Conservation (phyloP, 805 yeast species). For the Saturnispora hagleri region DNA sequence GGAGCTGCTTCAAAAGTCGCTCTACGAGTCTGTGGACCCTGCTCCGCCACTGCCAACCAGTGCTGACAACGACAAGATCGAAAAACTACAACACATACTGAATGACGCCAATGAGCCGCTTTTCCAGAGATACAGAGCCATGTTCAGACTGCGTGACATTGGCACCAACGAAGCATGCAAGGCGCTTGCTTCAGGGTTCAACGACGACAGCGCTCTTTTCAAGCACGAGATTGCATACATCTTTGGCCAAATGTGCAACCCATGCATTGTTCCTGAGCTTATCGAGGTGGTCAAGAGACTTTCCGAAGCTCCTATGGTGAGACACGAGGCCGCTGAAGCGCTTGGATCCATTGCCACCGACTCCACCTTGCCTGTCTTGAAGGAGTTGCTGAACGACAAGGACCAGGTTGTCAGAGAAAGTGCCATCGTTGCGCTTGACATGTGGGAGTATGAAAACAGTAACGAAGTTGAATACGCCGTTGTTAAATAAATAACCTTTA, state of each 20-base stretch:
- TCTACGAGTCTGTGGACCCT: slow-evolving; percentile 87
- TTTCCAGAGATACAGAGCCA: slow-evolving; percentile 94
- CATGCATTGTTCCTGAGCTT: slow-evolving; percentile 82
- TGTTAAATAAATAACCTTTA: slow-evolving; percentile 9
- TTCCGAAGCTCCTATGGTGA: slow-evolving; percentile 92
- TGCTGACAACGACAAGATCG: slow-evolving; percentile 44
- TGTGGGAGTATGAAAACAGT: slow-evolving; percentile 93
- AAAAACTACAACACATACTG: slow-evolving; percentile 54
- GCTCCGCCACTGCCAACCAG: slow-evolving; percentile 89
- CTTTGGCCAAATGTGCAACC: slow-evolving; percentile 93
- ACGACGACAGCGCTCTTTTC: slow-evolving; percentile 86
- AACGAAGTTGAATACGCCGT: slow-evolving; percentile 69
- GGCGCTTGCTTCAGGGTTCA: slow-evolving; percentile 85
- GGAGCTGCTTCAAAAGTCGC: slow-evolving; percentile 66
- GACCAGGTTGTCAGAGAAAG: slow-evolving; percentile 93
- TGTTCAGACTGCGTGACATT: slow-evolving; percentile 94
- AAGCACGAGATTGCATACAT: slow-evolving; percentile 98
- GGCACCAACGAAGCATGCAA: slow-evolving; percentile 88
- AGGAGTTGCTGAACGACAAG: slow-evolving; percentile 66
- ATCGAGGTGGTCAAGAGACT: slow-evolving; percentile 70
- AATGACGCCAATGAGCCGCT: slow-evolving; percentile 72
- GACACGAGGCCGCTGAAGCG: slow-evolving; percentile 99
- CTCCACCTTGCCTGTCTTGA: slow-evolving; percentile 83
- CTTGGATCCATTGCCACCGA: slow-evolving; percentile 94
- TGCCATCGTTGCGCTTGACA: slow-evolving; percentile 94